Evolutionary conservation across 2,329 filamentous ascomycete species (phyloP).

Genomic region (Biscogniauxia mediterranea): DNA sequence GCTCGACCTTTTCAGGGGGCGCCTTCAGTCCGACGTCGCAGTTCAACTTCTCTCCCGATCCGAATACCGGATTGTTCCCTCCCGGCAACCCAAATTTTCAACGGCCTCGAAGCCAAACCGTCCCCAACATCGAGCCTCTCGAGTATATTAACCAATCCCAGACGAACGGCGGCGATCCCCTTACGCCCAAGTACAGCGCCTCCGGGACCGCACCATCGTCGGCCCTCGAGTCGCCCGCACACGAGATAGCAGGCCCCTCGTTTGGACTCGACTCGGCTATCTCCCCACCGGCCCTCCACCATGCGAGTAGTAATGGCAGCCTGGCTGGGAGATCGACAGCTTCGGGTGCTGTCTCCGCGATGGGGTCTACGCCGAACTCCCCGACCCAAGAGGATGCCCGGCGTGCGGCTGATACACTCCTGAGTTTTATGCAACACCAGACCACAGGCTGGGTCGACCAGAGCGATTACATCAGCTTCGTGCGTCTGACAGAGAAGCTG

Average conservation of each 20-base stretch:
- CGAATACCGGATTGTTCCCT: slow-evolving; percentile 64
- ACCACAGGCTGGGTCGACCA: slow-evolving; percentile 67
- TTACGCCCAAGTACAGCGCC: slow-evolving; percentile 50
- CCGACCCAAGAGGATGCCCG: slow-evolving; percentile 85
- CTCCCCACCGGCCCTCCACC: slow-evolving; percentile 46
- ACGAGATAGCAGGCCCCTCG: slow-evolving; percentile 42
- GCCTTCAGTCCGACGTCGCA: slow-evolving; percentile 73
- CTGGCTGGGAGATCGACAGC: slow-evolving; percentile 40
- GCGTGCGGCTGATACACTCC: slow-evolving; percentile 75
- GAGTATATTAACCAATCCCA: slow-evolving; percentile 51
- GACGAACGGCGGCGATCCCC: slow-evolving; percentile 36
- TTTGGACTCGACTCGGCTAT: slow-evolving; percentile 47
- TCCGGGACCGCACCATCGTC: slow-evolving; percentile 50
- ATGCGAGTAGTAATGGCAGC: slow-evolving; percentile 51
- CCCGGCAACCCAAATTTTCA: slow-evolving; percentile 55
- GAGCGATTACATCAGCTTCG: slow-evolving; percentile 72
- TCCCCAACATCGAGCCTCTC: slow-evolving; percentile 67
- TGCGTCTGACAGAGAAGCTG: slow-evolving; percentile 83
- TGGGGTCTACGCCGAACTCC: slow-evolving; percentile 60
- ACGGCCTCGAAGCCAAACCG: slow-evolving; percentile 83
- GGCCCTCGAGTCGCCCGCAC: slow-evolving; percentile 50
- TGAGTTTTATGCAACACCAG: slow-evolving; percentile 75
- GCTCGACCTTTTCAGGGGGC: slow-evolving; percentile 67
- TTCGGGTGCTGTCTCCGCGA: slow-evolving; percentile 35
- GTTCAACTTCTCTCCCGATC: slow-evolving; percentile 74